Conservation (phyloP, 2,329 filamentous ascomycete genomes). For the Fusarium poae region DNA sequence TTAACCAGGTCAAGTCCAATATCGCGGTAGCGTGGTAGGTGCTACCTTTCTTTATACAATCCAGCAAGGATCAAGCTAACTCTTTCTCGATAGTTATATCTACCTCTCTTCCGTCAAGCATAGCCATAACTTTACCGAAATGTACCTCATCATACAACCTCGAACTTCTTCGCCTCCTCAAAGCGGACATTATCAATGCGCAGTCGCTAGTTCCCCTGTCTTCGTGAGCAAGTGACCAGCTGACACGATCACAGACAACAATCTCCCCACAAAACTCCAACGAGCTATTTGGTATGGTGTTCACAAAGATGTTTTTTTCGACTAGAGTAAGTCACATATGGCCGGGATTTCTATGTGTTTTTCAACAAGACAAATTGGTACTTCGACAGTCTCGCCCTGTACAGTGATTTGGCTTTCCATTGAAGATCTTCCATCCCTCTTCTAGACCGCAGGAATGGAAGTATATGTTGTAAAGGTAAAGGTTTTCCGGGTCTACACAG, state of each 20-base stretch:
- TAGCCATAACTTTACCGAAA: neutral
- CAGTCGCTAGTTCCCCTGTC: constrained; percentile 84
- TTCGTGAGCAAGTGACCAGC: constrained; percentile 80
- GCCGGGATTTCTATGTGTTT: constrained; percentile 58
- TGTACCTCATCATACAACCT: neutral
- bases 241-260: constrained; percentile 78
- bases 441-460: neutral
- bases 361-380: neutral
- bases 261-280: constrained; percentile 79
- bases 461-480: neutral
- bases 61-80: neutral
- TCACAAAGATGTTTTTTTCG: constrained; percentile 82
- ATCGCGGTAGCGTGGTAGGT: neutral
- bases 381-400: neutral
- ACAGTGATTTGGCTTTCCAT: neutral
- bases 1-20: neutral
- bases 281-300: constrained; percentile 79
- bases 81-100: neutral
- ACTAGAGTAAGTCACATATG: constrained; percentile 82
- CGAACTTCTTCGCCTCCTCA: constrained; percentile 63
- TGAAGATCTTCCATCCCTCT: neutral
- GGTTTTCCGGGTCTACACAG: neutral
- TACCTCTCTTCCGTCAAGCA: neutral
- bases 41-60: neutral
- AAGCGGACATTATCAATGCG: constrained; percentile 87